phyloP scores from a whole-genome alignment of 192 early-diverging fungal species.

The Phycomyces nitens region DNA sequence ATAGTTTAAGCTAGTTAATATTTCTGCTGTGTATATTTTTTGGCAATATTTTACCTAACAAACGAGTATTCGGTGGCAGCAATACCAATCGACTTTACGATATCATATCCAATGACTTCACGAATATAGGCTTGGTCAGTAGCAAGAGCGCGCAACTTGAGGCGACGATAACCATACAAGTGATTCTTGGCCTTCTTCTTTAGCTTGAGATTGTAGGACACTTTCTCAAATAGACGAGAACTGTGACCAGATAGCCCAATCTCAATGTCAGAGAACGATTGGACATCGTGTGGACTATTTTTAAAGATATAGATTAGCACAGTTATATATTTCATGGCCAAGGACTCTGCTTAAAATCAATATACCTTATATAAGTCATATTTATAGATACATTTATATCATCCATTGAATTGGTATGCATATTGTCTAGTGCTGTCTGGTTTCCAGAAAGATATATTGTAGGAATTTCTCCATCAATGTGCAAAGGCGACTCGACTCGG shows the following conservation, averaged over 20 bases:
- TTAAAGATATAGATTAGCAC: neutral
- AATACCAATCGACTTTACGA: neutral
- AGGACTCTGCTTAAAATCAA: neutral
- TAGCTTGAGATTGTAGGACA: conserved; percentile 5
- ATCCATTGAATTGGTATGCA: conserved; percentile 1
- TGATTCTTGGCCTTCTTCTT: neutral
- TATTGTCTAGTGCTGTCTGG: neutral
- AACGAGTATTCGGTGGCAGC: neutral
- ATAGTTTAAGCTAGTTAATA: too few species aligned
- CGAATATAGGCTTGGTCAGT: conserved; percentile 8
- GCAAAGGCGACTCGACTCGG: neutral
- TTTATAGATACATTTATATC: neutral
- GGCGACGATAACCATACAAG: conserved; percentile 2
- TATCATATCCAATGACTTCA: neutral
- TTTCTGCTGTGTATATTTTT: too few species aligned
- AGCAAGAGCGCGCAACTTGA: conserved; percentile 14
- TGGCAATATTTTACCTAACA: too few species aligned
- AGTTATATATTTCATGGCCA: neutral
- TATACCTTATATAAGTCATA: conserved; percentile 14
- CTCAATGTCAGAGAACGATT: neutral
- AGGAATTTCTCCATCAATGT: conserved; percentile 3
- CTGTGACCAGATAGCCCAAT: conserved; percentile 4
- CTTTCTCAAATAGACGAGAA: neutral
- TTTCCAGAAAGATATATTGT: conserved; percentile 6
- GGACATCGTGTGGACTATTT: neutral